Evolutionary conservation across 768 basidiomycete species (phyloP), one percentile per base, ranked within the genome.

Genomic region (Auricularia sp.): DNA sequence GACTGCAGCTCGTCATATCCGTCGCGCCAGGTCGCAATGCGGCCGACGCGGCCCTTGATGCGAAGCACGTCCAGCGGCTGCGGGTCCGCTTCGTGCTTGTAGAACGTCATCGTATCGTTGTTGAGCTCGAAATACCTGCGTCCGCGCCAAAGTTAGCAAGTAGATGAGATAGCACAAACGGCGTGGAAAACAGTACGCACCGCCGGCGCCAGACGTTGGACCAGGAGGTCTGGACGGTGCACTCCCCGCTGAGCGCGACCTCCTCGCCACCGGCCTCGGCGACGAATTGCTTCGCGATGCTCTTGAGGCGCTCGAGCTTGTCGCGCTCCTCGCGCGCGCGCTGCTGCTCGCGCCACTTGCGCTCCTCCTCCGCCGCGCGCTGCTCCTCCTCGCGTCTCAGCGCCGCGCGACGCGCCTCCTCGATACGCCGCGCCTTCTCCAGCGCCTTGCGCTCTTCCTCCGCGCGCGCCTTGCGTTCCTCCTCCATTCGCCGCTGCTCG

Each of bases 1-100:
- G 86, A 81, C 70, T 85, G 80, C 39, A 89, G 72, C 58, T 87
- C 84, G 65, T 88, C 87, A 65, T 83, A 86, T 4, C 87, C 87
- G 64, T 88, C 83, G 64, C 82, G 77, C 82, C 85, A 86, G 68
- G 88, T 87, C 65, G 78, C 78, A 63, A 87, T 67, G 8, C 74
- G 70, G 8, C 77, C 74, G 8, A 81, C 81, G 3, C 79, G 76
- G 3, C 67, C 58, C 51, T 63, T 44, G 34, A 88, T 72, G 44
- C 80, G 72, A n/a, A 85, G 62, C 54, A 79, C 63, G 35, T 76
- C 74, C 2, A 76, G 35, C 2, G 74, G 67, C 35, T 65, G 68
- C 0, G 65, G 65, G 3, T 70, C 70, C 35, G 77, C 78, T 78
- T 77, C 79, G 70, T 77, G 83, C 51, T 79, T 78, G 69, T 81